Evolutionary conservation across 805 yeast genomes (phyloP).

Genomic region (Ogataea nitratoaversa): DNA sequence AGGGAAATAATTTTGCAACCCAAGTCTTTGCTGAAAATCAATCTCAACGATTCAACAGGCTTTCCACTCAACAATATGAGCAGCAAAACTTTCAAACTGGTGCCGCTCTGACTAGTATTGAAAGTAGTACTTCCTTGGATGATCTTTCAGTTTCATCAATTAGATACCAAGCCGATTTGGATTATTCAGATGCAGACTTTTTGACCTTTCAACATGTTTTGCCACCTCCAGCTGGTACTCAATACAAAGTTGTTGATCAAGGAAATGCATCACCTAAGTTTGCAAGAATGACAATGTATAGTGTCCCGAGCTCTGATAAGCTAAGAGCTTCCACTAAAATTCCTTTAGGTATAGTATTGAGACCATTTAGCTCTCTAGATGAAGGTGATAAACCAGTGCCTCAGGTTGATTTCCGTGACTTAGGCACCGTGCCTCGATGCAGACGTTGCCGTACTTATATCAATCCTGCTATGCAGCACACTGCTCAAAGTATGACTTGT

Average conservation of each 20-base stretch:
- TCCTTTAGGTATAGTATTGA: constrained; percentile 76
- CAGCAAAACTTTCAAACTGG: not conserved
- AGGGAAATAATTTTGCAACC: not conserved
- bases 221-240: constrained; percentile 81
- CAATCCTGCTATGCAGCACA: constrained; percentile 75
- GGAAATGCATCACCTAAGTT: constrained; percentile 80
- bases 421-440: constrained; percentile 81
- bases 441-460: constrained; percentile 86
- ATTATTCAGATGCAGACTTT: constrained; percentile 43
- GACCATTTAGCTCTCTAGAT: constrained; percentile 72
- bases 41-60: not conserved
- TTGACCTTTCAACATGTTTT: constrained; percentile 70
- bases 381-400: constrained; percentile 59
- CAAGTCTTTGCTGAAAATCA: not conserved
- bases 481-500: constrained; percentile 66
- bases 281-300: constrained; percentile 75
- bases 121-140: constrained; percentile 6
- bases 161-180: constrained; percentile 30
- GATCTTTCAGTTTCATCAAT: constrained; percentile 36
- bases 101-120: not conserved
- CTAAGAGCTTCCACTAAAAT: constrained; percentile 64
- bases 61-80: constrained; percentile 1
- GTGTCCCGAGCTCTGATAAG: constrained; percentile 71
- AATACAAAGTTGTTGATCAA: constrained; percentile 69
- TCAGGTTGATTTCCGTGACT: constrained; percentile 51